phyloP scores from a whole-genome alignment of 805 yeast species.

The Candida hungchunana region DNA sequence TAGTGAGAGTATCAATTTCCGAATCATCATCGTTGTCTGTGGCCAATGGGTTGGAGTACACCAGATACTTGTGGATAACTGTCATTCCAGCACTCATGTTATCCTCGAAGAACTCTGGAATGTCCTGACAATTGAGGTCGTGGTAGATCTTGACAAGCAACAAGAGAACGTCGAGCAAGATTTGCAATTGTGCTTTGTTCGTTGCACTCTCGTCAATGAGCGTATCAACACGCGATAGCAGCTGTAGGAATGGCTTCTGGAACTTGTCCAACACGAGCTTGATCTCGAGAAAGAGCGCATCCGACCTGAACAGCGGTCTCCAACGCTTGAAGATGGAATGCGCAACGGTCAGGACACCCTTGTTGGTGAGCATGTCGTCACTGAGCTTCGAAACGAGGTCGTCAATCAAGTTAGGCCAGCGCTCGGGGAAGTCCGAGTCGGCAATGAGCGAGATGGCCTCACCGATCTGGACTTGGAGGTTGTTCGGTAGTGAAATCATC shows the following conservation, averaged over 20 bases:
- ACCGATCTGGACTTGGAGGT: constrained; percentile 88
- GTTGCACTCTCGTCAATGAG: constrained; percentile 45
- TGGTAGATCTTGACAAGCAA: constrained; percentile 77
- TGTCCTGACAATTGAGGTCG: constrained; percentile 95
- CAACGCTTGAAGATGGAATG: constrained; percentile 95
- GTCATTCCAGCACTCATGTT: constrained; percentile 73
- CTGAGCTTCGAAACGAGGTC: constrained; percentile 67
- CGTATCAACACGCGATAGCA: constrained; percentile 64
- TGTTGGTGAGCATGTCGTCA: constrained; percentile 63
- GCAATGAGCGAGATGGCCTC: constrained; percentile 92
- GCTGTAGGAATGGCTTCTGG: constrained; percentile 68
- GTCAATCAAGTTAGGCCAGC: constrained; percentile 77
- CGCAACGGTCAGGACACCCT: constrained; percentile 85
- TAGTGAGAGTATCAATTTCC: constrained; percentile 63
- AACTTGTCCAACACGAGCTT: constrained; percentile 82
- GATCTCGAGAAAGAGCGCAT: constrained; percentile 84
- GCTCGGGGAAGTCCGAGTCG: constrained; percentile 90
- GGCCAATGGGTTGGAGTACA: constrained; percentile 51
- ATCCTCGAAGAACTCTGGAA: constrained; percentile 97
- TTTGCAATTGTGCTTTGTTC: constrained; percentile 47
- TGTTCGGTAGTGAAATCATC: constrained; percentile 77
- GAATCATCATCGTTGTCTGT: constrained; percentile 60
- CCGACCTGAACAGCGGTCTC: constrained; percentile 92
- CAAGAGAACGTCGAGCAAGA: constrained; percentile 66
- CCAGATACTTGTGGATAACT: constrained; percentile 75